Percentiles rank a stretch among this genome's conserved stretches.
Evolutionary conservation across 139 green algal genomes (phyloP).

Genomic region (Coelastrella sp.): DNA sequence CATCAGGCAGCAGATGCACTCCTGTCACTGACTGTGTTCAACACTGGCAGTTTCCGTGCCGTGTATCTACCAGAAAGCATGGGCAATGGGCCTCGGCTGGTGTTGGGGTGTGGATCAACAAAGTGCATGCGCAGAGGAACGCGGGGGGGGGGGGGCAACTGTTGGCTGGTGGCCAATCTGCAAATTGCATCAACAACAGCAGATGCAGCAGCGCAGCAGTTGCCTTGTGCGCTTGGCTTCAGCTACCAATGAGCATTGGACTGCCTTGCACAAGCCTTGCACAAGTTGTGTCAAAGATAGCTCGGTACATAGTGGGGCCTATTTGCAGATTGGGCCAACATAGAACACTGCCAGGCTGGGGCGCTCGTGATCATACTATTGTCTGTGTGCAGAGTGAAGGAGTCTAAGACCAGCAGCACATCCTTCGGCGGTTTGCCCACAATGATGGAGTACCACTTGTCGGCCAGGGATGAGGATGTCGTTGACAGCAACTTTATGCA

Average conservation of each 20-base stretch:
- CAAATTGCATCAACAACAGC: too few species aligned
- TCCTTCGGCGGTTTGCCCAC: conserved; percentile 82
- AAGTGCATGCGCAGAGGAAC: neutral
- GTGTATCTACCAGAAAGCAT: neutral
- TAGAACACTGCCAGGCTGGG: neutral
- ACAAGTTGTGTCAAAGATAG: neutral
- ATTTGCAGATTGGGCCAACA: neutral
- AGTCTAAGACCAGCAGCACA: conserved; percentile 53
- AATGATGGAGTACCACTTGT: conserved; percentile 84
- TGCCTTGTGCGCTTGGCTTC: too few species aligned
- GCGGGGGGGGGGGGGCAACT: too few species aligned
- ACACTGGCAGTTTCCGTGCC: neutral
- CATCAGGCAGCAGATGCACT: neutral
- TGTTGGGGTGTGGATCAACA: neutral
- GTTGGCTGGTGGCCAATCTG: too few species aligned
- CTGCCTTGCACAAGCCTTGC: neutral
- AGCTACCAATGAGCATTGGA: too few species aligned
- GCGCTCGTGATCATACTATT: neutral
- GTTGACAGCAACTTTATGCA: conserved; percentile 78
- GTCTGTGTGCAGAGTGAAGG: conserved; percentile 59
- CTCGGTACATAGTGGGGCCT: neutral
- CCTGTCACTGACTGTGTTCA: neutral
- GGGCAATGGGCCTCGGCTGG: neutral
- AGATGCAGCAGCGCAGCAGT: neutral
- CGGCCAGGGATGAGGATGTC: conserved; percentile 77